These are phyloP conservation scores for Colletotrichum limetticola DNA, from an alignment of 2,329 filamentous ascomycete genomes.

Conservation along the genomic window DNA sequence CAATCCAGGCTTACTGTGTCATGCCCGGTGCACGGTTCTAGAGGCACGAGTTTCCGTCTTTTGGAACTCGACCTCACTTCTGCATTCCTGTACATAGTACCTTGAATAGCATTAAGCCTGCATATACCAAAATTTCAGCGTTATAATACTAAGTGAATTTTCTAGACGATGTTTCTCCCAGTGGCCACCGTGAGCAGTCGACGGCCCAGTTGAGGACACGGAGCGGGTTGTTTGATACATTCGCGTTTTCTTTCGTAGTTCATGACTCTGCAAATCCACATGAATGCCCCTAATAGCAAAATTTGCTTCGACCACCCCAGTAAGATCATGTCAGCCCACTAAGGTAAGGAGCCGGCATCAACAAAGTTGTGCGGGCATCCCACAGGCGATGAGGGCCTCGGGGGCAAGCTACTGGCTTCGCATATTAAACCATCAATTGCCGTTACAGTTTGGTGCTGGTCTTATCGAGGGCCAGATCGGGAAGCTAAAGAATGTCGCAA, in stretches of 20 bases:
- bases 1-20: constrained; percentile 23
- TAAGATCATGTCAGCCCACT: not conserved
- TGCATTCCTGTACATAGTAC: constrained; percentile 33
- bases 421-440: not conserved
- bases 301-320: not conserved
- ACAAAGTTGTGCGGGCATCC: not conserved
- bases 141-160: not conserved
- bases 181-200: not conserved
- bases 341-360: not conserved
- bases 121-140: constrained; percentile 24
- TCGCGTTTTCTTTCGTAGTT: not conserved
- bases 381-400: too few relatives aligned
- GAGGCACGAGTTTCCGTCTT: not conserved
- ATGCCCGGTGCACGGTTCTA: constrained; percentile 21
- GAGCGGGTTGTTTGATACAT: too few relatives aligned
- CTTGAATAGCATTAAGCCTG: constrained; percentile 33
- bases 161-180: too few relatives aligned
- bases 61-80: constrained; percentile 8
- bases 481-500: constrained; percentile 5
- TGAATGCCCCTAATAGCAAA: not conserved
- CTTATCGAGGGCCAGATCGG: not conserved
- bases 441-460: not conserved
- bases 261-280: not conserved
- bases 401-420: not conserved
- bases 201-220: not conserved